Percentiles rank a stretch among this genome's conserved stretches.
phyloP scores from a whole-genome alignment of 1,139 yeast species.

The Taphrina populina region DNA sequence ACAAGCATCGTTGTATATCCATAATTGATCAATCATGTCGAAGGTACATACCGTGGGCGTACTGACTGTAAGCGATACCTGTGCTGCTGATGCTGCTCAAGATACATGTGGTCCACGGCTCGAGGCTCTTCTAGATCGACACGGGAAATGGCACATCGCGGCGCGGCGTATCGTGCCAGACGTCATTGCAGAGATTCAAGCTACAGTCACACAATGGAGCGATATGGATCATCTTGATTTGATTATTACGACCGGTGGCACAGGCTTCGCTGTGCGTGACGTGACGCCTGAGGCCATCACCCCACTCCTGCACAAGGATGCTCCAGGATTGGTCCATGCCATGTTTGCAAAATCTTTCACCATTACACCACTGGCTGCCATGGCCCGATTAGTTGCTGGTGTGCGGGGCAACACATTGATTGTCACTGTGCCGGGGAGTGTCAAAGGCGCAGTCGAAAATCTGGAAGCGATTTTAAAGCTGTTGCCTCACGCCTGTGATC shows the following conservation, averaged over 20 bases:
- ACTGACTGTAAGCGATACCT: conserved; percentile 28
- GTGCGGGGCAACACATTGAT: conserved; percentile 45
- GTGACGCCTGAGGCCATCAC: conserved; percentile 54
- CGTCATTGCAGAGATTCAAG: conserved; percentile 44
- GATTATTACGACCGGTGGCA: conserved; percentile 53
- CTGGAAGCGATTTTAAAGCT: conserved; percentile 46
- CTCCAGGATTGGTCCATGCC: conserved; percentile 53
- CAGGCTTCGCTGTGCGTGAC: conserved; percentile 52
- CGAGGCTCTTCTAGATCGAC: not conserved
- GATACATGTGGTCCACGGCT: conserved; percentile 21
- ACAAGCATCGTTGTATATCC: too few species aligned
- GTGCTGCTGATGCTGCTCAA: conserved; percentile 14
- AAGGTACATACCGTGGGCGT: not conserved
- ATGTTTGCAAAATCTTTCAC: conserved; percentile 49
- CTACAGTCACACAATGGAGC: conserved; percentile 42
- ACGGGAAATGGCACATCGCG: conserved; percentile 25
- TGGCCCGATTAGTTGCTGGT: conserved; percentile 55
- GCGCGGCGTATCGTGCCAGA: conserved; percentile 44
- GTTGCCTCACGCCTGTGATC: conserved; percentile 50
- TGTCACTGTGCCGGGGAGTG: conserved; percentile 54
- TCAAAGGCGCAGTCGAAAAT: conserved; percentile 52
- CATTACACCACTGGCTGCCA: conserved; percentile 51
- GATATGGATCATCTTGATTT: conserved; percentile 39
- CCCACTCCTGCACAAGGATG: conserved; percentile 48
- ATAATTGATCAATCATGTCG: too few species aligned